Evolutionary conservation across 257 asterid genomes (phyloP), one percentile per base, ranked within the genome.

Genomic region (Nicotiana paniculata): DNA sequence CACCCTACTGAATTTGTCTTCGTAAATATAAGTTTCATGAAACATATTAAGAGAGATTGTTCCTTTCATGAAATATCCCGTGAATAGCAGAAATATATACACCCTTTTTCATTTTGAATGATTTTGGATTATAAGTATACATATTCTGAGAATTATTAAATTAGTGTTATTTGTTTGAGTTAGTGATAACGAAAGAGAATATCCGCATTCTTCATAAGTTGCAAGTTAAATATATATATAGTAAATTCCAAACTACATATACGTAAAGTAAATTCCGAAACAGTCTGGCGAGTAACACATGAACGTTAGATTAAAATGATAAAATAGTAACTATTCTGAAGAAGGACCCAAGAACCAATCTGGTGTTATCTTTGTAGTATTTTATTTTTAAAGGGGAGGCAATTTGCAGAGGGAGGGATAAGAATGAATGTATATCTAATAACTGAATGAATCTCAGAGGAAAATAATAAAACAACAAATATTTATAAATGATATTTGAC

Each of bases 401-500:
- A 75, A 75, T 75, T 51, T 37, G 80, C 80, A 48, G 46, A 51
- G 46, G 4, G 80, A 26, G 16, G 80, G 63, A 75, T 75, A 75
- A 75, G 80, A 75, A 75, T 35, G 63, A 51, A 74, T 74, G 43
- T 48, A 48, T 12, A 72, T 46, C 26, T 26, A 74, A 12, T 37
- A 8, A 65, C 9, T 54, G 51, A 68, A 79, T 30, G 81, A 68
- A 81, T 81, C 24, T 82, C 35, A 77, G 54, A 62, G 62, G 24
- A 79, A 35, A 43, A 7, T 8, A 62, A n/a, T 32, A 15, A 11
- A 61, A 62, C 0, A 79, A 63, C 35, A 35, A 79, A 39, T 24
- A 32, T 28, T 51, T 53, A 66, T 15, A 48, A 62, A 43, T 3
- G 6, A 70, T 37, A 79, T 63, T 21, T 43, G 37, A 58, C 74